phyloP scores from a whole-genome alignment of 1,284 basidiomycete genomes.

The Porogramme epimiltina region DNA sequence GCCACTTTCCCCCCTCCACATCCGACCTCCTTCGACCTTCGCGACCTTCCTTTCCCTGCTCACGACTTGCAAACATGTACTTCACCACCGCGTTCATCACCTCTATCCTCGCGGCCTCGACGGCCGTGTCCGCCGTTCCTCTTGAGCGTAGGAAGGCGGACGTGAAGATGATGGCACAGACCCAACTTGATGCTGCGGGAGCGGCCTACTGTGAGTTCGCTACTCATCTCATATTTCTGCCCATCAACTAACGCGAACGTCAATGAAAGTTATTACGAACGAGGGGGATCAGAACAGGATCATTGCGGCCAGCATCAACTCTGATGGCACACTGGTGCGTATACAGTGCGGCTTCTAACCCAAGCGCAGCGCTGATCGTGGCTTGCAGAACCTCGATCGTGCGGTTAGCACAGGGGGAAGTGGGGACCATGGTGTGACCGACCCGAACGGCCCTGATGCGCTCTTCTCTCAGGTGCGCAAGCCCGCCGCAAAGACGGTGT shows the following conservation, averaged over 20 bases:
- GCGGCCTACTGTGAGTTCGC: conserved; percentile 16
- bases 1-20: conserved; percentile 1
- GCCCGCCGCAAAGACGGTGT: too few species aligned
- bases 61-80: conserved; percentile 7
- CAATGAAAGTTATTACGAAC: conserved; percentile 23
- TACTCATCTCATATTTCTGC: too few species aligned
- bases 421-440: conserved; percentile 42
- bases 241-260: too few species aligned
- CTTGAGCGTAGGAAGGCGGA: conserved; percentile 5
- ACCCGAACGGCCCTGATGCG: conserved; percentile 41
- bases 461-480: conserved; percentile 41
- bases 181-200: conserved; percentile 9
- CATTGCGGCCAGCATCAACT: conserved; percentile 22
- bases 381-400: conserved; percentile 18
- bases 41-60: not conserved
- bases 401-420: conserved; percentile 38
- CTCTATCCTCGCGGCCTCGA: conserved; percentile 11
- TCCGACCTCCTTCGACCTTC: conserved; percentile 1
- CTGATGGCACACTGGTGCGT: conserved; percentile 23
- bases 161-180: conserved; percentile 13
- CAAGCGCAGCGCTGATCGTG: not conserved
- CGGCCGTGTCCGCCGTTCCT: conserved; percentile 14
- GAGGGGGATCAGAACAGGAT: conserved; percentile 23
- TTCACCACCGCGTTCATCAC: conserved; percentile 13
- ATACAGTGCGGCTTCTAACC: too few species aligned